phyloP scores from a whole-genome alignment of 805 yeast genomes.

The Candida boidinii region DNA sequence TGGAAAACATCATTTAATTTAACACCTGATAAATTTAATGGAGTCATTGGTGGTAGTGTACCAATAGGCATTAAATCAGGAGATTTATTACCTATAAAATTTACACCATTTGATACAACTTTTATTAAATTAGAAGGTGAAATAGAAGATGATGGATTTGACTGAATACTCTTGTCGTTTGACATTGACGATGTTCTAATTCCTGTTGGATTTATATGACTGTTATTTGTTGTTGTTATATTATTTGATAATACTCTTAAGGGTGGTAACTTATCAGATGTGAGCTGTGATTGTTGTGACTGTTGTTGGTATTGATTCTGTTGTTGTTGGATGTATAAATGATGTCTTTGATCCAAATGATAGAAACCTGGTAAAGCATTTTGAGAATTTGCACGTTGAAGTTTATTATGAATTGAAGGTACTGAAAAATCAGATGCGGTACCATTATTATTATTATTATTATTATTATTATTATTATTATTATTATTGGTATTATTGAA shows the following conservation, averaged over 20 bases:
- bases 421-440: not conserved
- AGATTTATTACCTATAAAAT: conserved; percentile 22
- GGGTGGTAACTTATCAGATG: not conserved
- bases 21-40: conserved; percentile 18
- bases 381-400: conserved; percentile 1
- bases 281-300: not conserved
- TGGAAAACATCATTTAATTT: too few species aligned
- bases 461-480: conserved; percentile 3
- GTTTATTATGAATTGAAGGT: conserved; percentile 1
- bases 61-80: conserved; percentile 27
- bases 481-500: conserved; percentile 11
- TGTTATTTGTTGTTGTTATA: not conserved
- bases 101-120: conserved; percentile 4
- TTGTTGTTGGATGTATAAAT: conserved; percentile 10
- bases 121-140: conserved; percentile 4
- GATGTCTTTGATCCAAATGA: conserved; percentile 1
- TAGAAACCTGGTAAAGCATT: not conserved
- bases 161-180: too few species aligned
- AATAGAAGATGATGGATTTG: too few species aligned
- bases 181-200: too few species aligned
- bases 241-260: not conserved
- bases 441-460: conserved; percentile 1
- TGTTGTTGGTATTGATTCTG: conserved; percentile 12
- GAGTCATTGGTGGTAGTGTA: conserved; percentile 30
- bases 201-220: too few species aligned